Conservation (phyloP, 2,329 filamentous ascomycete genomes). For the Aspergillus ustus region DNA sequence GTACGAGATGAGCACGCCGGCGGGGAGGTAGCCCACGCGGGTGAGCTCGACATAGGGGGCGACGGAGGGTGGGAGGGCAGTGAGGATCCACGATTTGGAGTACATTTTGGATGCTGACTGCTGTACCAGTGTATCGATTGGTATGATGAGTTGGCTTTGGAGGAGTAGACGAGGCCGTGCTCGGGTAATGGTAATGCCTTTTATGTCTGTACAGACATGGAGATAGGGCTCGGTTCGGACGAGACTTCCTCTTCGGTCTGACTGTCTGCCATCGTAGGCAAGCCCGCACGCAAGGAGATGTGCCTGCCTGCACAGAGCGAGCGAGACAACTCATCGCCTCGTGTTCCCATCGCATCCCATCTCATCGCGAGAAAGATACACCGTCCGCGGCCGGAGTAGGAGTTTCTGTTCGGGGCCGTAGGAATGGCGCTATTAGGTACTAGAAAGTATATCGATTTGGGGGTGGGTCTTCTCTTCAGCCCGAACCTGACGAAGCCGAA, state of each 20-base stretch:
- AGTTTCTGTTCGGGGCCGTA: no score
- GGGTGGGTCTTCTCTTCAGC: no score
- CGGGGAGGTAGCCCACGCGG: neutral
- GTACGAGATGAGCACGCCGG: neutral
- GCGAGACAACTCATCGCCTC: neutral
- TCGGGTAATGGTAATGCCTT: neutral
- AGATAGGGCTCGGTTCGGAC: neutral
- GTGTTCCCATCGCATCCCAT: no score
- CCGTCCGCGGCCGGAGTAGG: neutral
- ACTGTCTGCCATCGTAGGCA: neutral
- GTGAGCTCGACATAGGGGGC: neutral
- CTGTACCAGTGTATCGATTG: neutral
- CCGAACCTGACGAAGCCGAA: neutral
- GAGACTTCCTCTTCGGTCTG: neutral
- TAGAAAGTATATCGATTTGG: neutral
- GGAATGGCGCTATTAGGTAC: no score
- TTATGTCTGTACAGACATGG: neutral
- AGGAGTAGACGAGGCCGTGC: neutral
- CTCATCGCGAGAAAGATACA: no score
- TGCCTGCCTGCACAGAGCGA: neutral
- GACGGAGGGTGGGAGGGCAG: neutral
- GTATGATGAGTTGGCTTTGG: neutral
- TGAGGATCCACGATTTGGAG: neutral
- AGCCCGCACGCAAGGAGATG: neutral
- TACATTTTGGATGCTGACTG: neutral